Evolutionary conservation across 2,329 filamentous ascomycete species (phyloP).

Genomic region (Thielaviopsis populi): DNA sequence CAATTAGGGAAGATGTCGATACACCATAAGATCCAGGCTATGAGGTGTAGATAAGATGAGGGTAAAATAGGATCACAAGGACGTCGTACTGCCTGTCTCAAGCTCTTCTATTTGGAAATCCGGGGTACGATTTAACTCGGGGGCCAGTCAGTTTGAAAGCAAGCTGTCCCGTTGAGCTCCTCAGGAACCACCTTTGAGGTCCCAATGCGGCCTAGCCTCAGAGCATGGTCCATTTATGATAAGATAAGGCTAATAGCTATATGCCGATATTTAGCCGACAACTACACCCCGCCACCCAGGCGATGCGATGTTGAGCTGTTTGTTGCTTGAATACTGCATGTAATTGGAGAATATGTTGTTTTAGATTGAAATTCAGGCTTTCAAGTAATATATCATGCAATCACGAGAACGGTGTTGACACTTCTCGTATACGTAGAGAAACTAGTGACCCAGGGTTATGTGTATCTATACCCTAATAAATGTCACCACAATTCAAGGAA

Average conservation of each 20-base stretch:
- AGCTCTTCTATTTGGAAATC: not conserved
- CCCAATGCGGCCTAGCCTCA: not conserved
- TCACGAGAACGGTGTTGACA: no score
- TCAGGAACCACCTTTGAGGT: conserved; percentile 1
- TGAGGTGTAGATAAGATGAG: not conserved
- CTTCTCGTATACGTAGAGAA: no score
- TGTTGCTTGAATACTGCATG: no score
- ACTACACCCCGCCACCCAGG: no score
- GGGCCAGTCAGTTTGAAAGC: not conserved
- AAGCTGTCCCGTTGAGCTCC: conserved; percentile 16
- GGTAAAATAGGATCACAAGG: not conserved
- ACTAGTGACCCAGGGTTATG: no score
- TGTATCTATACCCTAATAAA: no score
- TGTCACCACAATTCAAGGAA: no score
- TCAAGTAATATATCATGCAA: no score
- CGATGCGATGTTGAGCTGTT: no score
- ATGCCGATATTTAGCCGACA: not conserved
- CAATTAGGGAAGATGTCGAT: not conserved
- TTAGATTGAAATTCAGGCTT: not conserved
- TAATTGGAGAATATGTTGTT: no score
- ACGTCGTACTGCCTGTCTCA: not conserved
- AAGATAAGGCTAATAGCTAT: not conserved
- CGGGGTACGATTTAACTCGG: not conserved
- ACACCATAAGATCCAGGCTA: not conserved
- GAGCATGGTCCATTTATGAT: not conserved